Evolutionary conservation across 2,329 filamentous ascomycete genomes (phyloP).

Genomic region (Penicillium sclerotigenum): DNA sequence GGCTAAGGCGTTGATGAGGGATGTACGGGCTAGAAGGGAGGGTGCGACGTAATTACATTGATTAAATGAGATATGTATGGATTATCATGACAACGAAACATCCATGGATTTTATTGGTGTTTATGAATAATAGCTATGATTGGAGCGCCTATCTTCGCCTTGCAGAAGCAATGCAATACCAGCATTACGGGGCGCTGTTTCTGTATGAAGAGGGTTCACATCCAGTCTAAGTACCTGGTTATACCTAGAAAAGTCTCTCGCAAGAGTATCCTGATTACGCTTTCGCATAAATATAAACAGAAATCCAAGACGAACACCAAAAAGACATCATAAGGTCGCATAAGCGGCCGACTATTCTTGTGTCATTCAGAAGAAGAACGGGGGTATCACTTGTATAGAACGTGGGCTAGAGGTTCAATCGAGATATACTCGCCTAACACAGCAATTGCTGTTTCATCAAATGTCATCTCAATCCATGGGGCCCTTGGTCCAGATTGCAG

Average conservation of each 20-base stretch:
- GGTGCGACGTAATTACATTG: constrained; percentile 15
- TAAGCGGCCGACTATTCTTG: too few relatives aligned
- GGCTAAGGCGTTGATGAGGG: constrained; percentile 85
- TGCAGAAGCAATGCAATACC: neutral
- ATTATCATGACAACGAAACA: neutral
- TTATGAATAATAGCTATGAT: neutral
- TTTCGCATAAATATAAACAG: too few relatives aligned
- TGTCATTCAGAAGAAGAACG: neutral
- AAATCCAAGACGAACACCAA: too few relatives aligned
- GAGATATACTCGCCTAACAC: constrained; percentile 17
- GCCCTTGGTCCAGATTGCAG: neutral
- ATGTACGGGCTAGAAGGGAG: constrained; percentile 75
- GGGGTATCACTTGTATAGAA: neutral
- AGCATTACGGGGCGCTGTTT: neutral
- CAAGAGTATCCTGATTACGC: too few relatives aligned
- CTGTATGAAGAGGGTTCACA: neutral
- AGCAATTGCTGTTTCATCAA: constrained; percentile 27
- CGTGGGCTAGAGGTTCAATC: constrained; percentile 3
- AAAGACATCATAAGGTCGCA: too few relatives aligned
- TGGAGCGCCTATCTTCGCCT: neutral
- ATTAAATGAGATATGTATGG: neutral
- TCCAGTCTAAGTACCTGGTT: neutral
- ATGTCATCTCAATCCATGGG: constrained; percentile 23
- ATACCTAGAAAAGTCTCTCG: too few relatives aligned
- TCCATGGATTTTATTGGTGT: neutral